Base-by-base conservation (phyloP, 2,329 filamentous ascomycete genomes). In the Fusarium mangiferae region DNA sequence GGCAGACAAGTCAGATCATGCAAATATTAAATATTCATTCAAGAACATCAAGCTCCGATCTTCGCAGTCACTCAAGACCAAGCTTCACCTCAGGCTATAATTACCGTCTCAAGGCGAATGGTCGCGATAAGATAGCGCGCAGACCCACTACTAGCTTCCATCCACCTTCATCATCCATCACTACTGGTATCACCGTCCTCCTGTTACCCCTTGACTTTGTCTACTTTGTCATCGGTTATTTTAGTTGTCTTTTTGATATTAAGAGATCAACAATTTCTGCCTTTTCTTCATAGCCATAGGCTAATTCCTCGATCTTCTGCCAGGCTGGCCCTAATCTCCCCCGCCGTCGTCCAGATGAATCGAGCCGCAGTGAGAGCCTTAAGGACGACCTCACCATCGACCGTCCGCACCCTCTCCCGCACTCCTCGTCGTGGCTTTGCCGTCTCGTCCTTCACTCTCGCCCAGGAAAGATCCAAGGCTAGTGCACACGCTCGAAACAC, bases 311-410 rank as follows among this genome's bases (percentile, higher is more conserved):
- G 24, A 36, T 33, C 24, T 38, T 28, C 38, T 41, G 24, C 57
- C 65, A 57, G 60, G 62, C 73, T 74, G 62, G 63, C 67, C 58
- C 64, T 54, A 54, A 77, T 68, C 54, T 60, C 44, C 63, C 46
- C 39, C 44, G 36, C 63, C 55, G 54, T 52, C 70, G 76, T 68
- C 78, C 85, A 85, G 85, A 95, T 95, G 93, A 92, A 92, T 90
- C 92, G 91, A 84, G 92, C 89, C 83, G 89, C 90, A 77, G 84
- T 91, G 74, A 89, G 90, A 86, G 90, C 89, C 79, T 85, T 93
- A 82, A 90, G 92, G 86, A 90, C 91, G 80, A 90, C 90, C 79
- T 89, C 90, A 83, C 89, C 91, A 81, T 88, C 87, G 79, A 87
- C 87, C 78, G 88, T 89, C 82, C 91, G 80, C 80, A 89, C 87